Percentiles rank a stretch among this genome's conserved stretches.
Conservation (phyloP, 2,329 filamentous ascomycete genomes). For the Colletotrichum magnum region DNA sequence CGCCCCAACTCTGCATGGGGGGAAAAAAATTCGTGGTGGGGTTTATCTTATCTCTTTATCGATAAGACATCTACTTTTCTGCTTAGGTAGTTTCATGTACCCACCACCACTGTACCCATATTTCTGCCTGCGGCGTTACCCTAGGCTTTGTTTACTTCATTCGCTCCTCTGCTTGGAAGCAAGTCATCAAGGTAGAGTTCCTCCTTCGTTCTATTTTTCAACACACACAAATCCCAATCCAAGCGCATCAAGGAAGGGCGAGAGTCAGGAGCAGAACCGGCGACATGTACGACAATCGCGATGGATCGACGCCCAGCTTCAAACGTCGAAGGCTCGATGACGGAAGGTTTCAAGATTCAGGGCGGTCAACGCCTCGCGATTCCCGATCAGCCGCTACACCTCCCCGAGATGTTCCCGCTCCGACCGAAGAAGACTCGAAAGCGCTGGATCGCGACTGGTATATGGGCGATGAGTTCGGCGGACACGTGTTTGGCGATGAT, state of each 20-base stretch:
- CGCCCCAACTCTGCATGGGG: conserved; percentile 10
- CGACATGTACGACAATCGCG: conserved; percentile 49
- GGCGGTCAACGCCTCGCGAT: conserved; percentile 58
- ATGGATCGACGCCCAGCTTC: conserved; percentile 60
- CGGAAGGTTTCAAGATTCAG: conserved; percentile 47
- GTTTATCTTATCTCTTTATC: conserved; percentile 40
- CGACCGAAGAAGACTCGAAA: conserved; percentile 77
- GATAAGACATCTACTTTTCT: conserved; percentile 18
- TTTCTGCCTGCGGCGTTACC: not conserved
- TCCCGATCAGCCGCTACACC: conserved; percentile 52
- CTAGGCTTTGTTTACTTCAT: conserved; percentile 22
- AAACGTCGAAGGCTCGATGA: conserved; percentile 77
- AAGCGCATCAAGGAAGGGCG: no score
- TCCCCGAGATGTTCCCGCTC: conserved; percentile 71
- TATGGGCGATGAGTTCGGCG: conserved; percentile 84
- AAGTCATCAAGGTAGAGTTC: not conserved
- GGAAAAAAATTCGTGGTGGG: conserved; percentile 41
- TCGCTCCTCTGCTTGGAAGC: not conserved
- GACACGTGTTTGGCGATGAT: conserved; percentile 89
- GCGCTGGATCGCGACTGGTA: conserved; percentile 95
- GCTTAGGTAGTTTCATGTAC: not conserved
- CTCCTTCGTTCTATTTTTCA: not conserved
- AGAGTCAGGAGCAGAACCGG: not conserved
- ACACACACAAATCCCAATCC: no score
- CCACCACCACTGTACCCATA: no score